Conservation (phyloP, 257 asterid species). For the Fraxinus pennsylvanica region DNA sequence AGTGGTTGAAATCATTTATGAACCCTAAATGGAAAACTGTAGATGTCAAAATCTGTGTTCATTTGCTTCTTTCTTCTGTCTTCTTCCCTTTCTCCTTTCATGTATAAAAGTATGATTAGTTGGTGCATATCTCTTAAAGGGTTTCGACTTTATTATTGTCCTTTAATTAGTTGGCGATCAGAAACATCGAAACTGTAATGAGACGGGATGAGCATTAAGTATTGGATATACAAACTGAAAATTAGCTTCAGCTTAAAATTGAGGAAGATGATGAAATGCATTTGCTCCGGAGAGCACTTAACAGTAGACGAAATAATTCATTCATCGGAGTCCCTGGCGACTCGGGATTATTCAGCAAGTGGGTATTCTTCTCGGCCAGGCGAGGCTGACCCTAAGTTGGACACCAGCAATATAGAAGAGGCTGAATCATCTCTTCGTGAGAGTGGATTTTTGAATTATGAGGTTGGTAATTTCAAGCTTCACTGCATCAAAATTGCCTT, state of each 20-base stretch:
- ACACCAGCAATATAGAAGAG: conserved; percentile 85
- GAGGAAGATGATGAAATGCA: conserved; percentile 91
- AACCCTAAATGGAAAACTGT: conserved; percentile 5
- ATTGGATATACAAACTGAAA: conserved; percentile 68
- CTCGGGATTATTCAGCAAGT: conserved; percentile 91
- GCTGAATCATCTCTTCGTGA: conserved; percentile 93
- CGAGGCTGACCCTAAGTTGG: conserved; percentile 60
- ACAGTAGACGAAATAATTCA: conserved; percentile 66
- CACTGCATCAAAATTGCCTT: neutral
- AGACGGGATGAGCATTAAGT: conserved; percentile 74
- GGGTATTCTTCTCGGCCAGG: conserved; percentile 84
- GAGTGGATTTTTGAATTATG: conserved; percentile 84
- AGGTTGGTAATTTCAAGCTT: conserved; percentile 49
- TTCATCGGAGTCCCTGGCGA: conserved; percentile 88
- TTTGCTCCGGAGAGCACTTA: conserved; percentile 84
- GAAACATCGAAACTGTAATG: conserved; percentile 45
- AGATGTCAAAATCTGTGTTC: conserved; percentile 6
- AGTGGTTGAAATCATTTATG: conserved; percentile 6
- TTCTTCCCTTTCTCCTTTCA: neutral
- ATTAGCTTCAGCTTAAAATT: conserved; percentile 39
- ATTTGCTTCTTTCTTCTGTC: neutral
- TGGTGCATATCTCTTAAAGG: neutral
- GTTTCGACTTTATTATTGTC: neutral
- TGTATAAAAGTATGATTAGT: neutral
- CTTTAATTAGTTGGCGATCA: conserved; percentile 26